A percentile compares a stretch with the other conserved stretches of the same genome.
phyloP scores from a whole-genome alignment of 1,139 yeast species.

The Blastobotrys petasosporus region DNA sequence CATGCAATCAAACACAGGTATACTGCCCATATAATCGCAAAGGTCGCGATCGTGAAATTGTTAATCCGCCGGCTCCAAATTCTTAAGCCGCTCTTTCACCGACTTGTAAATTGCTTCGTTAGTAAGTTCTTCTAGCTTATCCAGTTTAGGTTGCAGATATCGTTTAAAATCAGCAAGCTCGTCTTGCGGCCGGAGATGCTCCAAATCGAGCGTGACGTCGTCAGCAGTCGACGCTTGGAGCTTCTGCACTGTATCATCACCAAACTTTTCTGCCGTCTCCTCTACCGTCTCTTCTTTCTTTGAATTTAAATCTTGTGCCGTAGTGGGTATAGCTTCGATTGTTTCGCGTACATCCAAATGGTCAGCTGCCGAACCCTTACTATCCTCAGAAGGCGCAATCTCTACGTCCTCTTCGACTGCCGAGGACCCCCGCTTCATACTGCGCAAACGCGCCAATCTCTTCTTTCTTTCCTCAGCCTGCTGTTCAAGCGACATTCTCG shows the following conservation, averaged over 20 bases:
- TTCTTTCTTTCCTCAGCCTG: conserved; percentile 38
- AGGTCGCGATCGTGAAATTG: not conserved
- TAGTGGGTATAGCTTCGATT: too few species aligned
- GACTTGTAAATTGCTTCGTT: conserved; percentile 37
- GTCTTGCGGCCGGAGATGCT: conserved; percentile 29
- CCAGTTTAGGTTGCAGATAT: conserved; percentile 36
- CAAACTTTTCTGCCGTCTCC: conserved; percentile 33
- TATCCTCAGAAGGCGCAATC: too few species aligned
- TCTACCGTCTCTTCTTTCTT: conserved; percentile 34
- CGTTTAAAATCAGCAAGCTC: conserved; percentile 37
- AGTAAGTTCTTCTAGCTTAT: conserved; percentile 37
- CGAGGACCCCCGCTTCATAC: conserved; percentile 26
- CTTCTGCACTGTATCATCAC: conserved; percentile 28
- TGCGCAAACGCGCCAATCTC: conserved; percentile 35
- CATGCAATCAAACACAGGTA: too few species aligned
- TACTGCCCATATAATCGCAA: too few species aligned
- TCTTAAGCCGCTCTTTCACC: conserved; percentile 22
- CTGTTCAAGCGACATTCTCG: conserved; percentile 33
- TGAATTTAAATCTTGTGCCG: too few species aligned
- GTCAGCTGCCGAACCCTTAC: too few species aligned
- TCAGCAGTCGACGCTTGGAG: conserved; percentile 19
- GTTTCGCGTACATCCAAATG: too few species aligned
- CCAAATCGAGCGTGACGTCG: conserved; percentile 18
- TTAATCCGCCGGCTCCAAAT: not conserved
- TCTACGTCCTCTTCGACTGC: not conserved